phyloP scores from a whole-genome alignment of 495 filamentous ascomycete species.

The Penicillium simplicissimum region DNA sequence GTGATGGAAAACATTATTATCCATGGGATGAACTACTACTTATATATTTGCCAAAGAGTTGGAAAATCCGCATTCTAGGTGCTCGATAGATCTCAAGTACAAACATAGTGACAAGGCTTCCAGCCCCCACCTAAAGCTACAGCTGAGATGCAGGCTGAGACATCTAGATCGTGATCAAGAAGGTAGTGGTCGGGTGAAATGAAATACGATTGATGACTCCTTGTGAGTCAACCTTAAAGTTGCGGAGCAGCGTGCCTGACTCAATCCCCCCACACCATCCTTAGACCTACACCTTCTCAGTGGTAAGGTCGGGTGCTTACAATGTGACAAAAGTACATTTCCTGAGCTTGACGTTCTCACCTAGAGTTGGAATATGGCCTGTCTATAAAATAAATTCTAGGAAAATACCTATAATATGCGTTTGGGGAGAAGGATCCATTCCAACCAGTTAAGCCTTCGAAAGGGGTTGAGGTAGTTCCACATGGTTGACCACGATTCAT shows the following conservation, averaged over 20 bases:
- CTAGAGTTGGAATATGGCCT: too few species aligned
- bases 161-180: background rate
- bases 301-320: slow-evolving; percentile 18
- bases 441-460: too few species aligned
- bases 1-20: background rate
- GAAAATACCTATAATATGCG: too few species aligned
- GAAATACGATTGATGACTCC: background rate
- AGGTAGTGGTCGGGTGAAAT: background rate
- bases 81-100: background rate
- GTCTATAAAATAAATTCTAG: too few species aligned
- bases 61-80: background rate
- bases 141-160: too few species aligned
- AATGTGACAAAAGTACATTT: slow-evolving; percentile 30
- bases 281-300: too few species aligned
- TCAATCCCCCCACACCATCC: background rate
- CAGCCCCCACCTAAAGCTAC: too few species aligned
- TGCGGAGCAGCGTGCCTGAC: slow-evolving; percentile 1
- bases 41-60: background rate
- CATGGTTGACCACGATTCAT: too few species aligned
- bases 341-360: slow-evolving; percentile 6
- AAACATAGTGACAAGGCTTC: background rate
- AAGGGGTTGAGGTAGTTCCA: too few species aligned
- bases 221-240: slow-evolving; percentile 2
- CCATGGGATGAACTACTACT: background rate
- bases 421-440: too few species aligned